phyloP scores from a whole-genome alignment of 1,139 yeast genomes.

The Starmera stellimalicola region DNA sequence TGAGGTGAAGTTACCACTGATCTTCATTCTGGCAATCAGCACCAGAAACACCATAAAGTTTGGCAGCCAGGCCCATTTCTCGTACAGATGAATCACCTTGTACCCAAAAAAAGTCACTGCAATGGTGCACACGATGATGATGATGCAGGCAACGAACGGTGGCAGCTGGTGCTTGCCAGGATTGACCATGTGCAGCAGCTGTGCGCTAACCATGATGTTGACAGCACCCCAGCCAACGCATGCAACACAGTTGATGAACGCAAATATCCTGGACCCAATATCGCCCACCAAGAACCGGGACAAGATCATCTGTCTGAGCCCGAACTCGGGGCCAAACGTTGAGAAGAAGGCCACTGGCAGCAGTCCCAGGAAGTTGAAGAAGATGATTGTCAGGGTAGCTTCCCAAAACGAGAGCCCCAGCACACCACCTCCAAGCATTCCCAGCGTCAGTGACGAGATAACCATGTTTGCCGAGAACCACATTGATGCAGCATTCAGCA shows the following conservation, averaged over 20 bases:
- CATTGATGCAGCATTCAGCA: conserved; percentile 73
- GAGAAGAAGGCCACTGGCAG: conserved; percentile 78
- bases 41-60: conserved; percentile 63
- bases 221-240: conserved; percentile 97
- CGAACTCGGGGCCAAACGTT: conserved; percentile 74
- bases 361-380: conserved; percentile 67
- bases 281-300: conserved; percentile 76
- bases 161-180: conserved; percentile 46
- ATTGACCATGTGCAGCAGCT: conserved; percentile 70
- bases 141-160: conserved; percentile 84
- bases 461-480: conserved; percentile 92
- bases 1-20: conserved; percentile 46
- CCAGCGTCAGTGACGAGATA: conserved; percentile 73
- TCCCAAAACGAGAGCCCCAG: conserved; percentile 56
- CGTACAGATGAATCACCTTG: conserved; percentile 70
- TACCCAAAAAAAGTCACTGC: conserved; percentile 82
- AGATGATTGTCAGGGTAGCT: conserved; percentile 49
- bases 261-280: conserved; percentile 65
- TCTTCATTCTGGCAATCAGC: conserved; percentile 68
- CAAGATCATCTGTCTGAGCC: conserved; percentile 81
- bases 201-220: conserved; percentile 85
- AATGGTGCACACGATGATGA: conserved; percentile 61
- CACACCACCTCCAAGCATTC: conserved; percentile 54
- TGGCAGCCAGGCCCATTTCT: conserved; percentile 86
- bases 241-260: conserved; percentile 72